Evolutionary conservation across 768 basidiomycete genomes (phyloP), one percentile per base, ranked within the genome.

Genomic region (Leccinum pellstonianum): DNA sequence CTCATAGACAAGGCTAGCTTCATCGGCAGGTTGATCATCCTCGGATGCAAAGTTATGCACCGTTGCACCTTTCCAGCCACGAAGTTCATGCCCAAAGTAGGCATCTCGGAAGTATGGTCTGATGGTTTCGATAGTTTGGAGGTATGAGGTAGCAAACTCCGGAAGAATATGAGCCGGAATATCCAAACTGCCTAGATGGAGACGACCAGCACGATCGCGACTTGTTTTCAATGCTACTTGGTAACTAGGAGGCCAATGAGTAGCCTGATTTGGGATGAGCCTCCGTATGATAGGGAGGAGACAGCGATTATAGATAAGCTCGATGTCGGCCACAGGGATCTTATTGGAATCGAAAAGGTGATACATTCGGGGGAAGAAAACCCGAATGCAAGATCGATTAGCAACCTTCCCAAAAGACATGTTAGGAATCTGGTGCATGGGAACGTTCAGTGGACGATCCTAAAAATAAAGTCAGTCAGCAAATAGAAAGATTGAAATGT

Each of bases 331-430:
- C 0, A 8, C 1, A 3, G 57, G 19, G 2, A 62, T 52, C 7
- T 21, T 46, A 1, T n/a, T 55, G 0, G 43, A 11, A 1, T 55
- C 15, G 6, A n/a, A 46, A 3, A 6, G 7, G 4, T 10, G n/a
- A 35, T 55, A 59, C 58, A 62, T 62, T 0, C 29, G 4, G 1
- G 61, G 54, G 14, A 62, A 55, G n/a, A 62, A 59, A 14, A 62
- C 27, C 0, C 27, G 41, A 19, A 62, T 25, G 1, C 10, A 25
- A 0, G 54, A 55, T 2, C 43, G 7, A 23, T 46, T 55, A 3
- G 57, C 41, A 9, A 59, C 53, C 35, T 59, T 59, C 1, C 43
- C 61, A 0, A 62, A 48, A 3, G 43, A n/a, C 3, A 62, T 4
- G 14, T 62, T 62, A 0, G 54, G 61, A 2, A 62, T 59, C 0